phyloP scores from a whole-genome alignment of 495 filamentous ascomycete genomes.

The Talaromyces wortmannii region DNA sequence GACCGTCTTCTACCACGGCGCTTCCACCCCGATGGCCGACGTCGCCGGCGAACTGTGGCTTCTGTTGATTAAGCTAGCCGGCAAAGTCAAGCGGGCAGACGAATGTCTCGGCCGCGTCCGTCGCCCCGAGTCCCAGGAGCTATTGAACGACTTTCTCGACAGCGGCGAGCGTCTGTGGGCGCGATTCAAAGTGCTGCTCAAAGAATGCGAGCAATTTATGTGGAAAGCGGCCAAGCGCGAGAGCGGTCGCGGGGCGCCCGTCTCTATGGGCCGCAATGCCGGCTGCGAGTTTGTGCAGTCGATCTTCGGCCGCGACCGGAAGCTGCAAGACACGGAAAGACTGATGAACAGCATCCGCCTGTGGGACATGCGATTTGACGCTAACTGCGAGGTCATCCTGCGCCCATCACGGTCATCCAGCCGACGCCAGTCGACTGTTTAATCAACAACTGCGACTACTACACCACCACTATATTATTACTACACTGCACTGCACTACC shows the following conservation, averaged over 20 bases:
- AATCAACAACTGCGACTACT: neutral
- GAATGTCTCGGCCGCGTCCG: constrained; percentile 72
- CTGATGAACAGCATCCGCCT: constrained; percentile 89
- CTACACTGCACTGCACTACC: neutral
- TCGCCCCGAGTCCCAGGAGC: constrained; percentile 63
- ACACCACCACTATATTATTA: neutral
- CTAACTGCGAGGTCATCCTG: constrained; percentile 91
- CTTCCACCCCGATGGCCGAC: constrained; percentile 80
- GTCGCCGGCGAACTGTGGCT: constrained; percentile 95
- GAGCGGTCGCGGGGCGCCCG: constrained; percentile 50
- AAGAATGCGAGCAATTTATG: constrained; percentile 91
- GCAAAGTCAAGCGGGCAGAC: constrained; percentile 89
- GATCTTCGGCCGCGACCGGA: constrained; percentile 88
- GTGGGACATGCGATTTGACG: constrained; percentile 93
- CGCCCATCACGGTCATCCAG: constrained; percentile 34
- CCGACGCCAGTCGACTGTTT: constrained; percentile 3
- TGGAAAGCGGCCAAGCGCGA: constrained; percentile 66
- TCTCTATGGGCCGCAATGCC: constrained; percentile 85
- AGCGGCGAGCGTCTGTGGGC: constrained; percentile 82
- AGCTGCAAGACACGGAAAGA: constrained; percentile 88
- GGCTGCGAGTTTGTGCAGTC: constrained; percentile 96
- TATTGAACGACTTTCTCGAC: constrained; percentile 87
- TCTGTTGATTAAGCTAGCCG: constrained; percentile 88
- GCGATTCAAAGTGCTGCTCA: constrained; percentile 81
- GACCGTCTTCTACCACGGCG: constrained; percentile 89